These are phyloP conservation scores for Helicostylum pulchrum DNA, from an alignment of 192 early-diverging fungal species.

Conservation along the genomic window DNA sequence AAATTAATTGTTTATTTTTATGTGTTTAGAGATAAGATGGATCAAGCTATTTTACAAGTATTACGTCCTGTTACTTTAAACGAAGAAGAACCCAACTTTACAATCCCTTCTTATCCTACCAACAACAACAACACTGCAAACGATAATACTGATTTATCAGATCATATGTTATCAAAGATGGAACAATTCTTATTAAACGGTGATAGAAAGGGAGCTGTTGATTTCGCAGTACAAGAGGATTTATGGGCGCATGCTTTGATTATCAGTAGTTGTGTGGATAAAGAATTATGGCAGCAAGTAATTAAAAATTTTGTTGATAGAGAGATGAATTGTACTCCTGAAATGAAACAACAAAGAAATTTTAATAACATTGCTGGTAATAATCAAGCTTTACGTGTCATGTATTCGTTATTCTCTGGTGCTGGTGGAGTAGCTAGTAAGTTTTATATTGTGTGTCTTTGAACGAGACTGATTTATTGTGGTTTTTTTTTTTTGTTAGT, in stretches of 20 bases:
- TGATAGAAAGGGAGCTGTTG: conserved; percentile 53
- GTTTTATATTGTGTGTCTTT: neutral
- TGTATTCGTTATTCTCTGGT: conserved; percentile 69
- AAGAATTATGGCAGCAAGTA: conserved; percentile 78
- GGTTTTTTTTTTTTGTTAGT: neutral
- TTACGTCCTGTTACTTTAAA: conserved; percentile 26
- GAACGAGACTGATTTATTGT: neutral
- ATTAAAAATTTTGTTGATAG: conserved; percentile 66
- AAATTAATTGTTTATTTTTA: neutral
- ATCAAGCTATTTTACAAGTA: conserved; percentile 46
- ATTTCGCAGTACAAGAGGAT: conserved; percentile 40
- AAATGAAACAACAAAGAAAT: neutral
- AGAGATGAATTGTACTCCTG: conserved; percentile 36
- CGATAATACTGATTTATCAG: conserved; percentile 13
- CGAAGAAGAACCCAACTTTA: conserved; percentile 28
- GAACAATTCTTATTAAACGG: conserved; percentile 59
- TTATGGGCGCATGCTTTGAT: conserved; percentile 91
- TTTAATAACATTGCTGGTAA: conserved; percentile 27
- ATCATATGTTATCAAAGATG: conserved; percentile 52
- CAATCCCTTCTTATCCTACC: conserved; percentile 32
- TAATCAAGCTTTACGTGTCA: conserved; percentile 50
- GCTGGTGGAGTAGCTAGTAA: conserved; percentile 49
- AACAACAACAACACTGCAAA: conserved; percentile 5
- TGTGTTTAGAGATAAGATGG: conserved; percentile 35
- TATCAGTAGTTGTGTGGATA: conserved; percentile 83